Base-by-base conservation (phyloP, 2,329 filamentous ascomycete genomes). In the Trichoderma lentiforme region DNA sequence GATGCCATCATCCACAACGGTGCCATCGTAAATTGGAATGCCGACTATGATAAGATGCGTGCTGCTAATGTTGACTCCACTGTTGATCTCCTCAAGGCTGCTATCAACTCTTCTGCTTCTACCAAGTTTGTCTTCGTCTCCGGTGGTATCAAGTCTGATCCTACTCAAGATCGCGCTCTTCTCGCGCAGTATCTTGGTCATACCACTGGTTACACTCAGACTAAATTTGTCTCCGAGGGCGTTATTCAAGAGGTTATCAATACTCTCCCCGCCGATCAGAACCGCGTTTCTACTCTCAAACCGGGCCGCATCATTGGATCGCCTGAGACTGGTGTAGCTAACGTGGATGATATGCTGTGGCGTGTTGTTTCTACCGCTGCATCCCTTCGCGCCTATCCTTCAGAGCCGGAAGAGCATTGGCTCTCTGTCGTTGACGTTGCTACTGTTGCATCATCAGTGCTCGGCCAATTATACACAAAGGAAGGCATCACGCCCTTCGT, bases 1-100 rank as follows among this genome's bases (percentile, higher is more conserved):
- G 92, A 97, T 77, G 86, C 90, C 2, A 84, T 94, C 8, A 87
- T 94, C 43, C 92, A 97, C 84, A 97, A 97, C 78, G 95, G 93
- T 58, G 93, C 93, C 18, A 84, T 86, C 47, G 90, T 93, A 11
- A 91, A 97, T 79, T 97, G 93, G 94, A 90, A 97, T 39, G 86
- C 90, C 76, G 90, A 88, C 7, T 97, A 97, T 81, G 86, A 89
- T 11, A 88, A 89, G 58, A 86, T 97, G 74, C 89, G 88, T 76
- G 84, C 88, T 1, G 86, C 92, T 65, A 97, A 97, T 78, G 94
- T 97, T 2, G 83, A 72, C 3, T 77, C 77, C 0, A 75, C 75
- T 6, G 14, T 74, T 9, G 65, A 75, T 1, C 67, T 79, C 18
- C 71, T 78, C 12, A 60, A 71, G 15, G 73, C 69, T 3, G 57